Percentiles rank a stretch among this genome's conserved stretches.
phyloP scores from a whole-genome alignment of 768 basidiomycete genomes.

The Russula abietina region DNA sequence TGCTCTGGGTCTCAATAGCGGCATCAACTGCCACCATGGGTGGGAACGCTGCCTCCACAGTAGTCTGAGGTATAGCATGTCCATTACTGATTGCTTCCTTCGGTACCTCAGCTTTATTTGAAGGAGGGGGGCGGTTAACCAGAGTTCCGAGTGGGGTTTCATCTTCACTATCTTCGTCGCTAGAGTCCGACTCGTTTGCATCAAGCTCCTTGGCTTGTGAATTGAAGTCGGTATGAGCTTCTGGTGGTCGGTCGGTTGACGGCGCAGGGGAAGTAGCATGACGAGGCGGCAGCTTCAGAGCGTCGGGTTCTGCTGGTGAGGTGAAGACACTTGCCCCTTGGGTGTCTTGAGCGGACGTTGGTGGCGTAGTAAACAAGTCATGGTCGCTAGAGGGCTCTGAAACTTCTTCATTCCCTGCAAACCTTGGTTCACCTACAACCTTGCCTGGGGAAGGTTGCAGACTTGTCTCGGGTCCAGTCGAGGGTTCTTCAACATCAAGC shows the following conservation, averaged over 20 bases:
- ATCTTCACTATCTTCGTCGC: slow-evolving; percentile 36
- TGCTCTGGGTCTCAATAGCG: background rate
- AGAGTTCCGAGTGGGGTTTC: slow-evolving; percentile 29
- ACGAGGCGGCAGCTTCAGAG: slow-evolving; percentile 7
- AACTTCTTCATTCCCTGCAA: slow-evolving; percentile 21
- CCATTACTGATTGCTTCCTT: slow-evolving; percentile 15
- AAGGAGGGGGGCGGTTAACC: slow-evolving; percentile 11
- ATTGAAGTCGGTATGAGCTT: slow-evolving; percentile 42
- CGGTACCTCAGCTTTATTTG: background rate
- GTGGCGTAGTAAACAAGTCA: slow-evolving; percentile 59
- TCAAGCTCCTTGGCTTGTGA: slow-evolving; percentile 55
- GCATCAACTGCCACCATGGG: background rate
- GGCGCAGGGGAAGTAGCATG: slow-evolving; percentile 7
- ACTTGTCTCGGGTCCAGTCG: background rate
- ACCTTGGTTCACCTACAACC: background rate
- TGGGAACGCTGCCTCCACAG: background rate
- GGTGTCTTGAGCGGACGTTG: slow-evolving; percentile 36
- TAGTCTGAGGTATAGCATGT: slow-evolving; percentile 1
- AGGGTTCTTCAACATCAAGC: slow-evolving; percentile 5
- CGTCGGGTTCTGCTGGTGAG: slow-evolving; percentile 17
- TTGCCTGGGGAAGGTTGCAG: slow-evolving; percentile 1
- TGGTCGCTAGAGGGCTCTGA: slow-evolving; percentile 37
- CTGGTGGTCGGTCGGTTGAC: slow-evolving; percentile 6
- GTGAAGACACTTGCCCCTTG: background rate
- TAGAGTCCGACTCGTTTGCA: slow-evolving; percentile 47